Base-by-base conservation (phyloP, 768 basidiomycete species). In the Rhizopogon salebrosus region DNA sequence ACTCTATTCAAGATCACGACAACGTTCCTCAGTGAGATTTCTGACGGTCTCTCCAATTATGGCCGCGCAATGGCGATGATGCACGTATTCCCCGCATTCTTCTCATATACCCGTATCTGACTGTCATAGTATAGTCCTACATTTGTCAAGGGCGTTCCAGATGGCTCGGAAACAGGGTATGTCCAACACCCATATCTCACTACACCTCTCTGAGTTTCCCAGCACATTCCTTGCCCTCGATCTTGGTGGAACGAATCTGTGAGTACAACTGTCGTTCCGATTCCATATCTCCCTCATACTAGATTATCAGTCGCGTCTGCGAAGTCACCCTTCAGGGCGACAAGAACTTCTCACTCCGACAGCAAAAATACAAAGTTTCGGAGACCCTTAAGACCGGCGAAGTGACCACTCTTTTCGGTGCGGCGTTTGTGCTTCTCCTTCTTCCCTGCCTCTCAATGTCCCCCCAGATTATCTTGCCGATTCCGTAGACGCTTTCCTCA, bases 221-320 rank as follows among this genome's bases (percentile, higher is more conserved):
- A 97, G 94, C 41, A 95, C 93, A 6, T 99, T 97, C 71, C 82
- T 98, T 49, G 95, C 97, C 4, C 79, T 98, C 18, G 95, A 99
- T 74, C 81, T 99, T 18, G 97, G 97, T 37, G 97, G 97, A 52
- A 99, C 97, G 22, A 99, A 99, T 67, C 79, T 99, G 89, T 97
- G 70, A 66, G 89, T 75, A 41, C 9, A 18, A 9, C 5, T 2
- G n/a, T 34, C 1, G 6, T 34, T 7, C 7, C 4, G 39, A 18
- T 14, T 34, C 9, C 37, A 26, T 48, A 37, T 48, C 14, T 11
- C 7, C 16, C 16, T 43, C 51, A 27, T 53, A 22, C 4, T 40
- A 29, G 34, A n/a, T 51, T 27, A 29, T 57, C 57, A 97, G 93
- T 55, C 95, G 94, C 48, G 94, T 97, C 42, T 98, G 95, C 71